Evolutionary conservation across 345 rosid genomes (phyloP).

Genomic region (Lumnitzera littorea): DNA sequence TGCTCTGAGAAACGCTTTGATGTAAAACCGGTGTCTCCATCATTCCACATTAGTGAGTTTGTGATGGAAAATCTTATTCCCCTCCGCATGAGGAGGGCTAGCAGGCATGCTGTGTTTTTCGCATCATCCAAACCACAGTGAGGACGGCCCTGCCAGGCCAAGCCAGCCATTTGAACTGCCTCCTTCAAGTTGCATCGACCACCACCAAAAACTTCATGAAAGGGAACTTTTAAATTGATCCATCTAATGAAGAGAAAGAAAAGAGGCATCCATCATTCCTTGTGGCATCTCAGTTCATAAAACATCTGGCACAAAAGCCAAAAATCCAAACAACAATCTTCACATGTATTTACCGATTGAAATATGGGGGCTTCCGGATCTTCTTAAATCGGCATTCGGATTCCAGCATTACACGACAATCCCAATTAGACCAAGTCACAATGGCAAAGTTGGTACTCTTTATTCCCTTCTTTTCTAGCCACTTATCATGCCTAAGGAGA

Average conservation of each 20-base stretch:
- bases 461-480: constrained; percentile 45
- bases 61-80: constrained; percentile 33
- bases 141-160: constrained; percentile 41
- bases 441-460: constrained; percentile 32
- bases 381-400: constrained; percentile 41
- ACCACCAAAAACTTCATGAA: constrained; percentile 28
- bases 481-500: constrained; percentile 38
- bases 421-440: constrained; percentile 47
- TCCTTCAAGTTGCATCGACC: constrained; percentile 33
- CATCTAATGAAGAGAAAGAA: constrained; percentile 21
- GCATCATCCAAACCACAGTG: constrained; percentile 44
- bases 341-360: constrained; percentile 23
- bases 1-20: constrained; percentile 14
- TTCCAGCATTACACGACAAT: constrained; percentile 44
- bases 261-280: not conserved
- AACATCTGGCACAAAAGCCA: not conserved
- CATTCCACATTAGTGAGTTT: constrained; percentile 25
- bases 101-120: constrained; percentile 36
- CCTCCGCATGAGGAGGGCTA: constrained; percentile 24
- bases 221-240: constrained; percentile 40
- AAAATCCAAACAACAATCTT: not conserved
- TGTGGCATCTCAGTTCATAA: not conserved
- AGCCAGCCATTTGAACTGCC: constrained; percentile 37
- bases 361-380: constrained; percentile 36
- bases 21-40: constrained; percentile 14